Evolutionary conservation across 176 grass and related monocot genomes (phyloP).

Genomic region (Phyllostachys edulis): DNA sequence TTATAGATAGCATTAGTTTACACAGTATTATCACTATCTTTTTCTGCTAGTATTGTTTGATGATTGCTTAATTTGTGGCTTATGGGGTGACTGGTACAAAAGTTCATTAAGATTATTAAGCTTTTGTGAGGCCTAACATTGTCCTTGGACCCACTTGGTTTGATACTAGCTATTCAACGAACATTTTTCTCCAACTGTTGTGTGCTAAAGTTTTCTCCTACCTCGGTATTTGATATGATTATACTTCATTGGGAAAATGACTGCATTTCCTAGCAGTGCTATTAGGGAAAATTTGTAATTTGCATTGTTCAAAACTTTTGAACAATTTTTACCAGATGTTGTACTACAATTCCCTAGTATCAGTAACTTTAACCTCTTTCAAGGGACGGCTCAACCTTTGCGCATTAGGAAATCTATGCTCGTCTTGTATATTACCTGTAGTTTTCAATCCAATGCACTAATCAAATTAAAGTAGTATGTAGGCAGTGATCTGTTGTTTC

Average conservation of each 20-base stretch:
- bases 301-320: neutral
- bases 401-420: neutral
- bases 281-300: neutral
- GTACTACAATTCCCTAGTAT: neutral
- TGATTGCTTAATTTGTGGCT: constrained; percentile 6
- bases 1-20: neutral
- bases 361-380: constrained; percentile 3
- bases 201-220: neutral
- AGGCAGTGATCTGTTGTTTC: neutral
- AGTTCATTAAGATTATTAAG: neutral
- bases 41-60: neutral
- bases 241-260: neutral
- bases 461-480: neutral
- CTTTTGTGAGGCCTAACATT: neutral
- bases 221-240: neutral
- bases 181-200: neutral
- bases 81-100: neutral
- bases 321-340: neutral
- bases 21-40: neutral
- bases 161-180: neutral
- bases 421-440: neutral
- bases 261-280: neutral
- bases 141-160: neutral
- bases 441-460: neutral
- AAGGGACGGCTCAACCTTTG: neutral